Percentiles rank a stretch among this genome's conserved stretches.
Conservation (phyloP, 2,329 filamentous ascomycete genomes). For the Colletotrichum sidae region DNA sequence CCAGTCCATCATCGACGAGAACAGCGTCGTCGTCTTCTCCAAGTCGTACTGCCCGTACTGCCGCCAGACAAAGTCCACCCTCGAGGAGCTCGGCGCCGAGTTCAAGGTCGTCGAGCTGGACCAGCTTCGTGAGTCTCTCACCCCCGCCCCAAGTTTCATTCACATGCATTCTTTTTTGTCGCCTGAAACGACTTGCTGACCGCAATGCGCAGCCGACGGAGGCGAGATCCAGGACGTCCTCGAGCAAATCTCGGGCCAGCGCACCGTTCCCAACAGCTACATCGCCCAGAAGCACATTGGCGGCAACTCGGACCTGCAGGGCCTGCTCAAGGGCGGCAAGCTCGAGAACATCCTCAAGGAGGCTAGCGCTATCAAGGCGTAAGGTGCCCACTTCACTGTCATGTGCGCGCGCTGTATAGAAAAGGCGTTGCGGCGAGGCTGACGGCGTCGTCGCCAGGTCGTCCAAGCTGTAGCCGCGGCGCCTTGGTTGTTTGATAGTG, state of each 20-base stretch:
- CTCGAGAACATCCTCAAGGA: conserved; percentile 55
- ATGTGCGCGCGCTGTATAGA: conserved; percentile 3
- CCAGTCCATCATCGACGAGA: conserved; percentile 87
- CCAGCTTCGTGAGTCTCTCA: conserved; percentile 75
- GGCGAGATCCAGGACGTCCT: conserved; percentile 86
- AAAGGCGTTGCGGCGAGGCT: conserved; percentile 9
- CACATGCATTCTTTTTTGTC: neutral
- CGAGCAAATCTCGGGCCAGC: conserved; percentile 81
- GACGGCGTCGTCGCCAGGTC: conserved; percentile 16
- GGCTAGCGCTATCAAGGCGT: conserved; percentile 56
- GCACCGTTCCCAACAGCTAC: conserved; percentile 95
- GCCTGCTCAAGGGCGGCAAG: conserved; percentile 61
- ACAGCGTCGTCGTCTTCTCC: conserved; percentile 93
- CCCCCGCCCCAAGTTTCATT: neutral
- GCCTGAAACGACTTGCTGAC: neutral
- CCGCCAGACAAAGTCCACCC: conserved; percentile 78
- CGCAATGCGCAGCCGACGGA: conserved; percentile 76
- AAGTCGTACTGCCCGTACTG: conserved; percentile 99
- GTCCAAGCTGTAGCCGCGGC: conserved; percentile 21
- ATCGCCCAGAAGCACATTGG: conserved; percentile 93
- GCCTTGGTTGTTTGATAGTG: conserved; percentile 1
- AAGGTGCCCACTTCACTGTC: conserved; percentile 42
- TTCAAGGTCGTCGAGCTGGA: conserved; percentile 86
- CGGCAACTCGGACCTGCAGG: conserved; percentile 88
- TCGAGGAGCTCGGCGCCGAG: conserved; percentile 78